A percentile compares a stretch with the other conserved stretches of the same genome.
phyloP scores from a whole-genome alignment of 805 yeast genomes.

The Lipomyces spencermartinsiae region DNA sequence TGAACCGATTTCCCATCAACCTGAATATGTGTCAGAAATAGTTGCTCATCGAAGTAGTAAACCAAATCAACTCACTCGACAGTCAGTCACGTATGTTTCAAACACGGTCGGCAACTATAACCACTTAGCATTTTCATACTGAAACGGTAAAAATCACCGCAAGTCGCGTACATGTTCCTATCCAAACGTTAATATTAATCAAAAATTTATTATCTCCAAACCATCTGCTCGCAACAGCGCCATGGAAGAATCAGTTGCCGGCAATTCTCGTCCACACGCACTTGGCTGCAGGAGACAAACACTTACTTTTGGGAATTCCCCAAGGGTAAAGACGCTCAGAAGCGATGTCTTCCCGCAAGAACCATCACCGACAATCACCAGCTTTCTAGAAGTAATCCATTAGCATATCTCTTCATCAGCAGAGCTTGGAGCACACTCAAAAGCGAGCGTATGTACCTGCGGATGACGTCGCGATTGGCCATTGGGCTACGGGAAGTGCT shows the following conservation, averaged over 20 bases:
- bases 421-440: not conserved
- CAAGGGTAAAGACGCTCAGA: constrained; percentile 88
- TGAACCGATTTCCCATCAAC: constrained; percentile 90
- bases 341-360: constrained; percentile 98
- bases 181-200: constrained; percentile 1
- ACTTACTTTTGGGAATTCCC: constrained; percentile 84
- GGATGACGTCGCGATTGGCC: constrained; percentile 36
- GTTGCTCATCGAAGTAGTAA: not conserved
- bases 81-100: constrained; percentile 92
- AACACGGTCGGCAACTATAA: constrained; percentile 88
- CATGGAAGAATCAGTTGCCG: not conserved
- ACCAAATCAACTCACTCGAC: constrained; percentile 56
- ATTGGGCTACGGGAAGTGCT: constrained; percentile 14
- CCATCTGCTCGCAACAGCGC: not conserved
- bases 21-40: constrained; percentile 12
- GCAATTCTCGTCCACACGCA: not conserved
- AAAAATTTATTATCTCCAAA: not conserved
- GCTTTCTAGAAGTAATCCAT: constrained; percentile 56
- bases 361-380: constrained; percentile 79
- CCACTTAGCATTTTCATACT: not conserved
- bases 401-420: not conserved
- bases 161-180: constrained; percentile 38
- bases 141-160: not conserved
- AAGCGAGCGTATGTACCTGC: constrained; percentile 19
- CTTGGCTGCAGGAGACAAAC: not conserved